A percentile compares a stretch with the other conserved stretches of the same genome.
Evolutionary conservation across 495 filamentous ascomycete genomes (phyloP).

Genomic region (Lasiosphaeris hirsuta): DNA sequence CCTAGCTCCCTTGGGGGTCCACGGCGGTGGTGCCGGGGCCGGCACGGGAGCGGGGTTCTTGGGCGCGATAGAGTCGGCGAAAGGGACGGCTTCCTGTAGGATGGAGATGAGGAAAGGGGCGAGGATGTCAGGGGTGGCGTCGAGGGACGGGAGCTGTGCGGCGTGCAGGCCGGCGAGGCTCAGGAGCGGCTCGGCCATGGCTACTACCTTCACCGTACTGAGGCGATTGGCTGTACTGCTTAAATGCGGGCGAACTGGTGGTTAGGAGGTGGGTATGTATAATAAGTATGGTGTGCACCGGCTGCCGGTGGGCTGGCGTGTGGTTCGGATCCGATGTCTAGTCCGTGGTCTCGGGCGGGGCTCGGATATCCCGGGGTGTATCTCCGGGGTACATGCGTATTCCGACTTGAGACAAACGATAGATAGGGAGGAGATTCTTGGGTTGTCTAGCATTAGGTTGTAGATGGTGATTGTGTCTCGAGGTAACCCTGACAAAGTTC

Average conservation of each 20-base stretch:
- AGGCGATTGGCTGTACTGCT: background rate
- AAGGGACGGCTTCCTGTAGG: constrained; percentile 54
- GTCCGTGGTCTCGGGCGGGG: no score
- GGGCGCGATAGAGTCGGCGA: constrained; percentile 48
- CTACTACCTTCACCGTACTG: background rate
- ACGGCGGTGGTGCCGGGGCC: constrained; percentile 19
- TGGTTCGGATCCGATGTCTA: no score
- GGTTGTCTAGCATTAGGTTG: no score
- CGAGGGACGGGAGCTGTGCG: constrained; percentile 35
- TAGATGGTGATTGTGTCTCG: no score
- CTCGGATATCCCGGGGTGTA: no score
- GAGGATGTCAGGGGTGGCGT: constrained; percentile 29
- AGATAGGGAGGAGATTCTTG: no score
- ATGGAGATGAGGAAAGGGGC: constrained; percentile 38
- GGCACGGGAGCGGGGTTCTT: constrained; percentile 21
- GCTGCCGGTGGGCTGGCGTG: no score
- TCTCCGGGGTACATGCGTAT: no score
- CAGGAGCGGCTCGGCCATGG: background rate
- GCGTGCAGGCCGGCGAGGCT: constrained; percentile 39
- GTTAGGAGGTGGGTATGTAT: background rate
- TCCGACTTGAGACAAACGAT: no score
- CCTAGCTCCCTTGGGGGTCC: background rate
- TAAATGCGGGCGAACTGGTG: background rate
- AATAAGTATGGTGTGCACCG: no score
- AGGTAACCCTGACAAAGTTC: no score